Conservation (phyloP, 2,329 filamentous ascomycete species). For the Plectosphaerella plurivora region DNA sequence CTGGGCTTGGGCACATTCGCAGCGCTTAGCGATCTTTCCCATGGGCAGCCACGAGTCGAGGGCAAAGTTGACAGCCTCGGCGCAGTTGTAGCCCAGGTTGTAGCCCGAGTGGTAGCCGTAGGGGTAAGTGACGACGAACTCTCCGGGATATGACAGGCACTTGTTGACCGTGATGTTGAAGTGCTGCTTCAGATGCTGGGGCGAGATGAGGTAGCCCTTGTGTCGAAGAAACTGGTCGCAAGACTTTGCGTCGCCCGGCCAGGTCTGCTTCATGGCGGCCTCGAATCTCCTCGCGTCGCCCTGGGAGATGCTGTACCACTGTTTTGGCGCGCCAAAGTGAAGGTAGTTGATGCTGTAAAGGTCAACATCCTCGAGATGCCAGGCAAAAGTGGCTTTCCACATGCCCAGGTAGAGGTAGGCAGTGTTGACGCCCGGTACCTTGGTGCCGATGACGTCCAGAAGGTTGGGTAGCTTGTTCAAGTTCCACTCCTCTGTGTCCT, state of each 20-base stretch:
- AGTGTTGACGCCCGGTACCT: slow-evolving; percentile 96
- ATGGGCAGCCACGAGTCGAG: slow-evolving; percentile 93
- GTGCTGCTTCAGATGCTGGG: slow-evolving; percentile 77
- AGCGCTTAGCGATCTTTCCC: slow-evolving; percentile 93
- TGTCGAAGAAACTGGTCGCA: slow-evolving; percentile 95
- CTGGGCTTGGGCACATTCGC: slow-evolving; percentile 88
- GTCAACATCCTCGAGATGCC: slow-evolving; percentile 98
- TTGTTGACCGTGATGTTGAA: slow-evolving; percentile 97
- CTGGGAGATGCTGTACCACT: slow-evolving; percentile 99
- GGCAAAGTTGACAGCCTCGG: slow-evolving; percentile 97
- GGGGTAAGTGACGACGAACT: slow-evolving; percentile 97
- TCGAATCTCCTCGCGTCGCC: slow-evolving; percentile 91
- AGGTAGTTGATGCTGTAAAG: slow-evolving; percentile 99
- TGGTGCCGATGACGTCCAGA: slow-evolving; percentile 88
- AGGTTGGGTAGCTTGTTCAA: slow-evolving; percentile 91
- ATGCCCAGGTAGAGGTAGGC: slow-evolving; percentile 97
- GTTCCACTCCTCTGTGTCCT: slow-evolving; percentile 82
- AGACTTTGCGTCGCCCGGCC: slow-evolving; percentile 91
- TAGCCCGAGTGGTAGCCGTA: slow-evolving; percentile 98
- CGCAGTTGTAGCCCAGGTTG: slow-evolving; percentile 97
- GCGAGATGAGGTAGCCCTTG: slow-evolving; percentile 96
- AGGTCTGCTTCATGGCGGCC: slow-evolving; percentile 89
- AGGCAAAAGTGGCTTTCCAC: slow-evolving; percentile 99
- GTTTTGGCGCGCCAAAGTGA: slow-evolving; percentile 96
- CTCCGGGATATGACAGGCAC: slow-evolving; percentile 89